Evolutionary conservation across 495 filamentous ascomycete genomes (phyloP), one percentile per base, ranked within the genome.

Genomic region (Aspergillus ostianus): DNA sequence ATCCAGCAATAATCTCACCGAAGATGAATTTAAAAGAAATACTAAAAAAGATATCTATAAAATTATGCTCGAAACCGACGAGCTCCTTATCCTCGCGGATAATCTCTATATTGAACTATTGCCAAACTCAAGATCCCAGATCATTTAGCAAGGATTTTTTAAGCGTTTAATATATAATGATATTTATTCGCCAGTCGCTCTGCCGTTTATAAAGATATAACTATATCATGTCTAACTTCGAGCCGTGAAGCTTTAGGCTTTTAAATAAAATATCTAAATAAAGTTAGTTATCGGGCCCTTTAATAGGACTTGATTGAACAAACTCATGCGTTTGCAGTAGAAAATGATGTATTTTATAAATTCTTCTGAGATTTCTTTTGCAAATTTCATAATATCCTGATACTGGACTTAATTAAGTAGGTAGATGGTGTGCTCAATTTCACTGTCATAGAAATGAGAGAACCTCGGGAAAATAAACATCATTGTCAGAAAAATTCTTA

Each of bases 241-340:
- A 47, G 45, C 45, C 45, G 45, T 47, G 45, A 47, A 47, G 45
- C 19, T 47, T 47, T 20, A 20, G 17, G 45, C 19, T 17, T 47
- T 47, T 5, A 17, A 20, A 47, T 12, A 47, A 47, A 20, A 20
- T 47, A n/a, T 47, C 45, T 47, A 12, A 47, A 47, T 47, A 12
- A 47, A 47, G 45, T 47, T 12, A 47, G 45, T 47, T 12, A 17
- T 47, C 17, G 10, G 45, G 15, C n/a, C 45, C 45, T 20, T 47
- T 12, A 47, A 47, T n/a, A 47, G 45, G 19, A 47, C 45, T 47
- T 17, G 45, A 47, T 29, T 7, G 19, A 12, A 47, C 45, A 47
- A 47, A 47, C 45, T 12, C 45, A 47, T 47, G 45, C 45, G 45
- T 47, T 47, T 47, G 10, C 45, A 12, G 45, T 47, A 47, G 45